Base-by-base conservation (phyloP, 202 grass and related monocot genomes). In the Setaria italica region DNA sequence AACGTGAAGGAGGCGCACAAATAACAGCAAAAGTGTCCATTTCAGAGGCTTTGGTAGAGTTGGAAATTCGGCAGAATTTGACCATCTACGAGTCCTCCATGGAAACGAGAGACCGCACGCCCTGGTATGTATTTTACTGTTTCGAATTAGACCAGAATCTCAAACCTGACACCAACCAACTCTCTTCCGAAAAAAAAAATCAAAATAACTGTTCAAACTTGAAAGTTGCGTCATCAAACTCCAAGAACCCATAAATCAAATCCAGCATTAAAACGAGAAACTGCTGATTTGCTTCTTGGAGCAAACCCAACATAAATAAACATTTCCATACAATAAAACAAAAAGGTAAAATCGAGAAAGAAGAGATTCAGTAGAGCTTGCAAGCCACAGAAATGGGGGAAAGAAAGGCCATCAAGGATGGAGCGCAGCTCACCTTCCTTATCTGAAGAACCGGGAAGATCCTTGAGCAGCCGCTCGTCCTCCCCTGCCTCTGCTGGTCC, bases 401-500 rank as follows among this genome's bases (percentile, higher is more conserved):
- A 74, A 35, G 48, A 16, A 45, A 72, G 14, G 19, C 30, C 70
- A 60, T 78, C 21, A 29, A 64, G 46, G 19, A 9, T 67, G 47
- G 20, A 15, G 57, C 77, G 43, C 6, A 12, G 78, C 82, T 91
- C 68, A 91, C 90, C 90, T 88, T 94, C 90, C 88, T 88, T 79
- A 63, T 67, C 70, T 63, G 92, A 74, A 56, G 92, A 78, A 46
- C 37, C 73, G 54, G 71, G 82, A 55, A 82, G 62, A 76, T 84
- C 87, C 58, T 83, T 35, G 30, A 76, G 72, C 51, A 56, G 49
- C n/a, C 68, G 80, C 67, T 68, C 84, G 20, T 90, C 83, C 30
- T 77, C 67, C 11, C 47, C 66, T n/a, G 70, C 72, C 75, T 92
- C 95, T 94, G 91, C 85, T 53, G 89, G 88, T 62, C 84, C 77